Evolutionary conservation across 345 rosid genomes (phyloP).

Genomic region (Dimocarpus longan): DNA sequence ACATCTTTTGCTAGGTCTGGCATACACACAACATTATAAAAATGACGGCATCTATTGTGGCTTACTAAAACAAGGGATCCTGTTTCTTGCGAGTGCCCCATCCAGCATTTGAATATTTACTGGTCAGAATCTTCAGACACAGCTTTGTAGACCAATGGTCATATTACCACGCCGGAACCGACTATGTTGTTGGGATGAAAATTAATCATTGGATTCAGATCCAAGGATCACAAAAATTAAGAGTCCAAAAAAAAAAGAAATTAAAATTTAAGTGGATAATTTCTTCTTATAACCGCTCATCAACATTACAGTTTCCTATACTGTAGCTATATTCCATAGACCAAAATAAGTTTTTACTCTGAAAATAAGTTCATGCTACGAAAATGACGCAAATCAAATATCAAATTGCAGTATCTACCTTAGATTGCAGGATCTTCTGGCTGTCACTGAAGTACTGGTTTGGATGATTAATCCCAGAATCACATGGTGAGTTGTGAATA

Average conservation of each 20-base stretch:
- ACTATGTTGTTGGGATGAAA: no score
- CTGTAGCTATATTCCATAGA: no score
- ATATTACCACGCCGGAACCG: no score
- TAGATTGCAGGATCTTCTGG: conserved; percentile 65
- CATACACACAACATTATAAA: neutral
- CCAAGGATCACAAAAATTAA: no score
- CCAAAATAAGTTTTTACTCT: neutral
- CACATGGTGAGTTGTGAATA: conserved; percentile 64
- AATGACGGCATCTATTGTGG: neutral
- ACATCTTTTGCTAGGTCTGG: neutral
- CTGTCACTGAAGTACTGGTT: conserved; percentile 86
- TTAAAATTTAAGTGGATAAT: no score
- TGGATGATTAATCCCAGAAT: conserved; percentile 92
- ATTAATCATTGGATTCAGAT: no score
- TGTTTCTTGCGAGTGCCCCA: neutral
- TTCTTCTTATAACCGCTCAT: no score
- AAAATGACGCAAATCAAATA: neutral
- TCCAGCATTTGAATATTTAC: neutral
- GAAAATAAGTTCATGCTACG: conserved; percentile 2
- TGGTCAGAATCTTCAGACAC: neutral
- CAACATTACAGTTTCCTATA: no score
- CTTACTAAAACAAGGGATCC: neutral
- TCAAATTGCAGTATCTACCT: conserved; percentile 44
- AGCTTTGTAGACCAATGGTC: neutral
- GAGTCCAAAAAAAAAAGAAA: no score